Conservation (phyloP, 192 early-diverging fungal species). For the Coemansia umbellata region DNA sequence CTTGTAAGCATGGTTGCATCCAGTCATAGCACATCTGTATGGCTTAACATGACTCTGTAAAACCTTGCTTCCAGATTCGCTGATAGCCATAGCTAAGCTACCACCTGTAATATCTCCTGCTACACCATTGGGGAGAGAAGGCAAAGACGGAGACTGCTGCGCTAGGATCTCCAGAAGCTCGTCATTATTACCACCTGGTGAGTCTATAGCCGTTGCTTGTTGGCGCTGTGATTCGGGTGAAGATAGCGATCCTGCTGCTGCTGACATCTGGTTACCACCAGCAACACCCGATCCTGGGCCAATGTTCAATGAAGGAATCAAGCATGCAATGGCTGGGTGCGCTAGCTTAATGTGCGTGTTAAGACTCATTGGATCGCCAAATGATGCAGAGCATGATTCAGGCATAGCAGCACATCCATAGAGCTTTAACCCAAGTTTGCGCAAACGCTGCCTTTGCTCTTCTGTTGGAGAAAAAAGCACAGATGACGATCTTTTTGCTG, state of each 20-base stretch:
- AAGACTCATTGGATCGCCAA: constrained; percentile 37
- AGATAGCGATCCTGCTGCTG: neutral
- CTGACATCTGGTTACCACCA: neutral
- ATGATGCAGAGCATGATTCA: constrained; percentile 33
- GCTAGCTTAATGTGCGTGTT: constrained; percentile 45
- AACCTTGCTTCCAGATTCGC: neutral
- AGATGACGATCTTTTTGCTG: constrained; percentile 44
- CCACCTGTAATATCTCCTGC: neutral
- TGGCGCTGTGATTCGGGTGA: too few species aligned
- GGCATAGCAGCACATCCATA: constrained; percentile 49
- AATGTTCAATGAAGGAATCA: constrained; percentile 37
- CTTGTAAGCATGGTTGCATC: constrained; percentile 71
- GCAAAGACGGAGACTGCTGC: neutral
- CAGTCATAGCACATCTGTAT: constrained; percentile 63
- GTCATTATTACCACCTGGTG: neutral
- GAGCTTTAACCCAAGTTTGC: constrained; percentile 39
- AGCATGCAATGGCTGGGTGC: constrained; percentile 29
- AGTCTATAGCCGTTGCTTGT: neutral
- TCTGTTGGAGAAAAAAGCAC: constrained; percentile 50
- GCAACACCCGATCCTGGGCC: neutral
- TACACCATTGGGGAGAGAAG: neutral
- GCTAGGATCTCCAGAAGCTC: neutral
- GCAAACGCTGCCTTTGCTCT: constrained; percentile 46
- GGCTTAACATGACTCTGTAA: constrained; percentile 32
- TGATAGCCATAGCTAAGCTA: neutral